These are phyloP conservation scores for Mucor indicus DNA, from an alignment of 371 early-diverging fungal genomes.

Conservation along the genomic window DNA sequence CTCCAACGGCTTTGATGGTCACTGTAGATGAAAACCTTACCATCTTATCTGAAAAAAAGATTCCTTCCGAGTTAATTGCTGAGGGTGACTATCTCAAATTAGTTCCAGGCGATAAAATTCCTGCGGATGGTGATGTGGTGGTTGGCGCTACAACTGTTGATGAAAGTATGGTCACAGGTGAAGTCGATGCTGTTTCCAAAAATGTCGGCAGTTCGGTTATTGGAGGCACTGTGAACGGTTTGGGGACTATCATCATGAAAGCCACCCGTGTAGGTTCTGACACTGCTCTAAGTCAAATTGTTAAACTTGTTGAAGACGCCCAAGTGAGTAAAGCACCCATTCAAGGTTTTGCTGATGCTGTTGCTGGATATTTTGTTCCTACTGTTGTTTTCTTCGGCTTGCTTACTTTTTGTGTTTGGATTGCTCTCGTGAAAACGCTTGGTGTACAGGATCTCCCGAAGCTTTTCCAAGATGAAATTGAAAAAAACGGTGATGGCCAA, in stretches of 20 bases:
- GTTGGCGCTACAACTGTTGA: slow-evolving; percentile 85
- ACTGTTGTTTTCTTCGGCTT: slow-evolving; percentile 70
- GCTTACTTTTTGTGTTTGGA: slow-evolving; percentile 84
- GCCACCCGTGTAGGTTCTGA: slow-evolving; percentile 79
- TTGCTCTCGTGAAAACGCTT: slow-evolving; percentile 47
- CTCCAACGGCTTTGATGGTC: slow-evolving; percentile 57
- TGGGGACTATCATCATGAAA: slow-evolving; percentile 70
- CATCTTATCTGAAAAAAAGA: slow-evolving; percentile 59
- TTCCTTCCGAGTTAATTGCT: slow-evolving; percentile 86
- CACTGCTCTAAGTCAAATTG: slow-evolving; percentile 81
- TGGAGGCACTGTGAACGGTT: slow-evolving; percentile 92
- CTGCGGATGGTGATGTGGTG: slow-evolving; percentile 87
- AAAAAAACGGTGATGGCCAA: slow-evolving; percentile 52
- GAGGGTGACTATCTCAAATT: slow-evolving; percentile 82
- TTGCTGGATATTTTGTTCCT: slow-evolving; percentile 92
- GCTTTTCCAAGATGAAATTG: slow-evolving; percentile 50
- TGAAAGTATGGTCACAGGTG: slow-evolving; percentile 98
- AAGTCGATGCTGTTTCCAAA: slow-evolving; percentile 90
- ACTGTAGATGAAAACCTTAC: slow-evolving; percentile 9
- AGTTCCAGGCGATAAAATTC: slow-evolving; percentile 91
- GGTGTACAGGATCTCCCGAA: slow-evolving; percentile 50
- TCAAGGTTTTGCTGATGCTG: slow-evolving; percentile 76
- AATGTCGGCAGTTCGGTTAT: slow-evolving; percentile 66
- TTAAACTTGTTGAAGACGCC: slow-evolving; percentile 85
- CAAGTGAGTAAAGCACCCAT: slow-evolving; percentile 87